Base-by-base conservation (phyloP, 164 flowering plant genomes). In the Kalanchoe fedtschenkoi region DNA sequence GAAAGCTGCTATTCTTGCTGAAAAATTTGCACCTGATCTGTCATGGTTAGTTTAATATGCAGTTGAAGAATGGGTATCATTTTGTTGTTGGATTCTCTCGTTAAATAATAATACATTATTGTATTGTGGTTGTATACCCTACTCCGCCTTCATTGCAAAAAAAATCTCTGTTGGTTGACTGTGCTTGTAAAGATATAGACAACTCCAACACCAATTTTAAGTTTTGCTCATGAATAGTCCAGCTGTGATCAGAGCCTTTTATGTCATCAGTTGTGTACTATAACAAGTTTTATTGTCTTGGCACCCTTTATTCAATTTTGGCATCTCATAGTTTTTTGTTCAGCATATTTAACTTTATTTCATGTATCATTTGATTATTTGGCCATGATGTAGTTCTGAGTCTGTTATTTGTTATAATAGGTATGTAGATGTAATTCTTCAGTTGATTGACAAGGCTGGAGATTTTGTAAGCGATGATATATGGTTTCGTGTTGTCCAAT, bases 401-500 rank as follows among this genome's bases (percentile, higher is more conserved):
- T 33, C 16, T 34, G 24, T 58, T 34, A 13, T 33, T 0, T 34
- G 41, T 17, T 58, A 5, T 37, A 9, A 22, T 78, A 95, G 99
- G 99, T 95, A 95, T 82, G 91, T 95, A 51, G 97, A 95, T 83
- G 97, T 95, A 70, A 91, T 95, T 63, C 95, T 95, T 75, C 99
- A 95, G 78, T 77, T 95, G 81, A 91, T 95, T 75, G 99, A 95
- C 78, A 95, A 95, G 78, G 99, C 99, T 16, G 99, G 99, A 43
- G 99, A 95, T 75, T 95, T 95, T 76, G 93, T 95, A 43, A 95
- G 99, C 62, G 99, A 95, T 85, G 99, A 95, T 79, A 95, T 95
- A 69, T 95, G 99, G 99, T 95, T 81, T 60, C 99, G 99, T 61
- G 99, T 91, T 62, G 96, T 95, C 65, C 97, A 91, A 72, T 91